Base-by-base conservation (phyloP, 768 basidiomycete species). In the Lepiota brunneoincarnata region DNA sequence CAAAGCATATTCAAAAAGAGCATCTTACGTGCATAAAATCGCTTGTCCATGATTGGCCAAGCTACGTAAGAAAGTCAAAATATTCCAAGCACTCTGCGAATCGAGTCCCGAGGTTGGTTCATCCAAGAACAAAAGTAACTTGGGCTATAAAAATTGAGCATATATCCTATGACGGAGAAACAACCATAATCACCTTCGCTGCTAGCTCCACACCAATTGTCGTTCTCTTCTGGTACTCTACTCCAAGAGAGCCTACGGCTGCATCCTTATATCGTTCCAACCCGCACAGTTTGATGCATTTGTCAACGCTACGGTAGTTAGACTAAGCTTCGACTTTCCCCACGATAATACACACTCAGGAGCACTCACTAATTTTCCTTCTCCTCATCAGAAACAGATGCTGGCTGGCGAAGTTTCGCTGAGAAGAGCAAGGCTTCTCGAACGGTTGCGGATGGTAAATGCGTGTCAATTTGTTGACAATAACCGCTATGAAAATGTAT, bases 41-140 rank as follows among this genome's bases (percentile, higher is more conserved):
- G 91, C 89, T 63, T 93, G 92, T 1, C 93, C 93, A 51, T 81
- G 80, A 52, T 89, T 79, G 4, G 91, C 90, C 23, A 94, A 80
- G 35, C 84, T 79, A 5, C 85, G 75, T 43, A 94, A 70, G 75
- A 94, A 91, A 4, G 76, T 73, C 47, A 91, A 72, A 59, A 93
- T 91, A 24, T 86, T 85, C 89, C 90, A 91, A 2, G 92, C 91
- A 43, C 86, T 88, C 67, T 93, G 90, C 10, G 90, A 91, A 64
- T 93, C 91, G 12, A 94, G 78, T 50, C 92, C 91, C 18, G 89
- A 86, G 0, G 93, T 95, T 0, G 93, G 93, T 65, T 95, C 92
- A 63, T 94, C 93, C 48, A 93, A 72, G 78, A 95, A 95, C 18
- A 95, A 76, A 0, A 96, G 74, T 0, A 93, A 73, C 63, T 83